Base-by-base conservation (phyloP, 2,329 filamentous ascomycete genomes). In the Fusarium marasasianum region DNA sequence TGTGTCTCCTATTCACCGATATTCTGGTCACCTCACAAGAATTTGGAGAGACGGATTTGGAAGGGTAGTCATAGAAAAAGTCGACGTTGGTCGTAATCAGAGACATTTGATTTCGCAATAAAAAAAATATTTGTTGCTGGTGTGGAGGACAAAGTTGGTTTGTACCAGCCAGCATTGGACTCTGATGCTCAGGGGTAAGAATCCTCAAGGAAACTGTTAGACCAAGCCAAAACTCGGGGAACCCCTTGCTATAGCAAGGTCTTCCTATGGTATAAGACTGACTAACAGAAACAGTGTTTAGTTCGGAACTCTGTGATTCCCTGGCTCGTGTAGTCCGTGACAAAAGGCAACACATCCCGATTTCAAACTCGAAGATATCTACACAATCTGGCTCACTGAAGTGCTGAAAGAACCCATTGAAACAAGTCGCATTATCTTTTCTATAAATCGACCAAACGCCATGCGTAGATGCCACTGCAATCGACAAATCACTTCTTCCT, bases 401-500 rank as follows among this genome's bases (percentile, higher is more conserved):
- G 20, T 22, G 10, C 20, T 22, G 60, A 22, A 33, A 20, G 18
- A 54, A 5, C 12, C 17, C 38, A 13, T 26, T 26, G 38, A 22
- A 48, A 57, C 12, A 48, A 59, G 53, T 44, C 35, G 50, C 33
- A 47, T 64, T 71, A 37, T 61, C 65, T 74, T 74, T 57, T 74
- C 67, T 74, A 72, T 41, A 66, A 41, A 48, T 58, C 7, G 53
- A 59, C 71, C 68, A 56, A 74, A 74, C 72, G 71, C 72, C 72
- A 51, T 56, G 72, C 48, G 45, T 47, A 71, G 45, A 57, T 59
- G 24, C 63, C 38, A 53, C 37, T 50, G 33, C 38, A 53, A 43
- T 37, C n/a, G 57, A 58, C 20, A 50, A 59, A 68, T 74, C 54
- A 79, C 75, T 77, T 81, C 84, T 89, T 94, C 84, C 88, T 93